Base-by-base conservation (phyloP, 1,284 basidiomycete species). In the Papiliotrema flavescens region DNA sequence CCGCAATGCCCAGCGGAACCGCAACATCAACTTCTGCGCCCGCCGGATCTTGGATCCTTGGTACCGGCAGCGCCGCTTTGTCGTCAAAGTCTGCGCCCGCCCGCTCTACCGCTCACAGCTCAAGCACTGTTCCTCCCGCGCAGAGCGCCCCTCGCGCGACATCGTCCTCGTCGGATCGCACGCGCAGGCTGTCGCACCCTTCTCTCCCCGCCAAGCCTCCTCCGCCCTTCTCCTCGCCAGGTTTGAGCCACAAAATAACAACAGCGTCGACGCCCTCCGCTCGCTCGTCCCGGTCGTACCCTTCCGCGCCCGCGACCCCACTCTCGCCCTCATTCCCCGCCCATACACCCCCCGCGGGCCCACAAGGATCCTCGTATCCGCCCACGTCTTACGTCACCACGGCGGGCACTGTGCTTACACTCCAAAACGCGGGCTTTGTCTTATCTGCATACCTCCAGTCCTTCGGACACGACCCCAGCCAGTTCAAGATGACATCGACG, bases 371-470 rank as follows among this genome's bases (percentile, higher is more conserved):
- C 35, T 9, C 9, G 35, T 36, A 9, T 36, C 35, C 35, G 11
- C 9, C 35, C 17, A 36, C 35, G 17, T 36, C 35, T 36, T 36
- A 49, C 24, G 22, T 47, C 15, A 55, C 57, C 4, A 26, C 49
- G 8, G 44, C 34, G 19, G 57, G 57, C 8, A 34, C 44, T 14
- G 19, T 24, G 8, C 32, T 59, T 24, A 57, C 37, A 13, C 37
- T 52, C 32, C 46, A 44, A 19, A 47, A 49, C 26, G 51, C 55
- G 22, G 55, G 55, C 2, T 46, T 39, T 37, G 35, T 60, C 39
- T 19, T 60, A 3, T 48, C 52, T 1, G 23, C 41, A 13, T 61
- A 61, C 41, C 26, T 57, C 39, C 46, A 57, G 35, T 52, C 59
- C 15, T 61, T 53, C 39, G 52, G 52, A 4, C 20, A 17, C 6